These are phyloP conservation scores for Eugenia klotzschiana DNA, from an alignment of 441 rosid genomes.

Conservation along the genomic window DNA sequence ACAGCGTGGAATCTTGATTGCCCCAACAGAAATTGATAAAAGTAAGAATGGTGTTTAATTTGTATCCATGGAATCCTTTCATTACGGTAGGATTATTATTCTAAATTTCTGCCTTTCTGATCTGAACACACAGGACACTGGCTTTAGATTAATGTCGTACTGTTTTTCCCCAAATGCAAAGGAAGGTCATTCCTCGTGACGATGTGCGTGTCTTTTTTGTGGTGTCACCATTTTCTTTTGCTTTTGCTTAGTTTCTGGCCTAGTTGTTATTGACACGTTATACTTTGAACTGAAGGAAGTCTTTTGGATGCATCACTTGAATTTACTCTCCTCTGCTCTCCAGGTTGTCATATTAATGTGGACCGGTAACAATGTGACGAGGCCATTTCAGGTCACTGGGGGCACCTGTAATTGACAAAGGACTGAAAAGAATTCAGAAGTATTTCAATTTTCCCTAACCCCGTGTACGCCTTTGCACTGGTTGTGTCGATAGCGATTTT, in stretches of 20 bases:
- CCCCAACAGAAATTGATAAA: background rate
- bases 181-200: background rate
- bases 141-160: background rate
- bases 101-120: background rate
- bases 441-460: constrained; percentile 14
- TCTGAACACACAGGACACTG: background rate
- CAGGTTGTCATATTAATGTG: constrained; percentile 30
- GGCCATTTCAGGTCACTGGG: constrained; percentile 35
- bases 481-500: constrained; percentile 13
- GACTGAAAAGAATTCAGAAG: constrained; percentile 22
- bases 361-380: constrained; percentile 26
- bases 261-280: background rate
- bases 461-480: constrained; percentile 20
- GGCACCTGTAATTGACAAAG: constrained; percentile 19
- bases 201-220: background rate
- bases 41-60: background rate
- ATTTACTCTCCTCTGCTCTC: background rate
- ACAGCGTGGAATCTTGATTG: background rate
- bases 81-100: background rate
- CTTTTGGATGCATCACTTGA: background rate
- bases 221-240: background rate
- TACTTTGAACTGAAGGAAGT: background rate
- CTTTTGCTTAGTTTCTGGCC: background rate
- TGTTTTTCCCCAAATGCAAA: background rate
- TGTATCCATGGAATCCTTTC: background rate